These are phyloP conservation scores for Euphorbia pulcherrima DNA, from an alignment of 345 rosid genomes.

Conservation along the genomic window DNA sequence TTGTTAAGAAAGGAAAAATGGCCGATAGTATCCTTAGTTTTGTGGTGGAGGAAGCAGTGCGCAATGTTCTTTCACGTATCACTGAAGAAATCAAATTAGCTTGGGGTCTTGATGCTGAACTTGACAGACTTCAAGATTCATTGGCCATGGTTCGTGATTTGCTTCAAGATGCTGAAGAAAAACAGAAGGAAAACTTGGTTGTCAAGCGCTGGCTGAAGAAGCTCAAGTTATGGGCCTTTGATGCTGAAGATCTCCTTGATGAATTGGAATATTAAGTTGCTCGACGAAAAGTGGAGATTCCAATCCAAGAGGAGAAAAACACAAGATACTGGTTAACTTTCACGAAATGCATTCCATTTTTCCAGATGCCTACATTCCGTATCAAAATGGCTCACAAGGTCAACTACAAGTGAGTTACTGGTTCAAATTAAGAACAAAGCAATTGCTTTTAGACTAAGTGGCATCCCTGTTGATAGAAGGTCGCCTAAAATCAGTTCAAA, in stretches of 20 bases:
- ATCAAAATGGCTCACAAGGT: not conserved
- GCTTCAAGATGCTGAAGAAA: constrained; percentile 1
- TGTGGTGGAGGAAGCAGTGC: not conserved
- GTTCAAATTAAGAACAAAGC: not conserved
- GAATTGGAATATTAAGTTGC: not conserved
- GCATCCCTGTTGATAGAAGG: not conserved
- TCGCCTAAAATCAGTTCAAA: not conserved
- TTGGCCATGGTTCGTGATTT: not conserved
- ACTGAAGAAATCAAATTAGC: not conserved
- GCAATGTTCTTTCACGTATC: not conserved
- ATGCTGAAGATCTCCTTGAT: not conserved
- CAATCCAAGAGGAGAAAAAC: not conserved
- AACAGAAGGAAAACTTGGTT: not conserved
- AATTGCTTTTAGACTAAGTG: not conserved
- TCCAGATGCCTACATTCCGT: not conserved
- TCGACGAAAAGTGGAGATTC: too few relatives aligned
- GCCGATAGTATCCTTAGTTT: not conserved
- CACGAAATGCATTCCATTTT: not conserved
- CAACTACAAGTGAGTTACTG: not conserved
- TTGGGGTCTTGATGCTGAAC: not conserved
- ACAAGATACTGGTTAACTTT: too few relatives aligned
- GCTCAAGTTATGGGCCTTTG: not conserved
- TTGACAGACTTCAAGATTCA: not conserved
- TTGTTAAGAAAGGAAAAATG: not conserved
- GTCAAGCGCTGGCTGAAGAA: not conserved